Conservation (phyloP, 139 green algal species). For the Chlorella sp. region DNA sequence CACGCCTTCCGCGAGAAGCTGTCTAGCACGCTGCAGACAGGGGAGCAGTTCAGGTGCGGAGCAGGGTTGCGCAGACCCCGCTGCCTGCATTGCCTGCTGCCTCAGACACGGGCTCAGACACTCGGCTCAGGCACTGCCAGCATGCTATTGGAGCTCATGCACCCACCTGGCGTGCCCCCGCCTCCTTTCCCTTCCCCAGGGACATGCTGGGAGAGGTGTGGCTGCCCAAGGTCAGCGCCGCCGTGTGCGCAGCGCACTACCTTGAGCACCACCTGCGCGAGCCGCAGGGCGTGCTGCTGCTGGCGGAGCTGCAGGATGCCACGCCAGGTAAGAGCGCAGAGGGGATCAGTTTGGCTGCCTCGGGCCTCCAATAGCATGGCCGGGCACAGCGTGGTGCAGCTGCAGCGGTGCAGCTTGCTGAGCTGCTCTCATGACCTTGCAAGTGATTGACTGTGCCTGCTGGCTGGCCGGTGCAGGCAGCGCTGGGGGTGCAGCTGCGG, state of each 20-base stretch:
- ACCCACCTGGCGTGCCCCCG: too few relatives aligned
- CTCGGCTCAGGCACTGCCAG: neutral
- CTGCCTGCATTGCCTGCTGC: too few relatives aligned
- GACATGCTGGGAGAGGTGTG: conserved; percentile 42
- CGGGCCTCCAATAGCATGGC: too few relatives aligned
- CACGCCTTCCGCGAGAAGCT: conserved; percentile 20
- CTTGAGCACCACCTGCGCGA: conserved; percentile 53
- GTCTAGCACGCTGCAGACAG: conserved; percentile 11
- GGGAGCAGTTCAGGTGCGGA: conserved; percentile 38
- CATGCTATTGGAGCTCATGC: neutral
- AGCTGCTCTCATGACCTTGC: too few relatives aligned
- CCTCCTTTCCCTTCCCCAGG: too few relatives aligned
- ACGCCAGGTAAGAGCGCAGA: too few relatives aligned
- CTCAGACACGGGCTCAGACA: neutral
- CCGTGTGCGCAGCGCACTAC: conserved; percentile 44
- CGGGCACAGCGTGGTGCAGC: neutral
- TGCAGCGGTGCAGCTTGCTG: neutral
- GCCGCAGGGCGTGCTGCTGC: conserved; percentile 34
- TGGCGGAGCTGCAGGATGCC: conserved; percentile 9
- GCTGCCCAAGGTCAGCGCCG: conserved; percentile 37
- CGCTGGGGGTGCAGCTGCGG: too few relatives aligned
- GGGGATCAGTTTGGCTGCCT: too few relatives aligned
- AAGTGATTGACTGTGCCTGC: too few relatives aligned
- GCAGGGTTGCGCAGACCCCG: too few relatives aligned
- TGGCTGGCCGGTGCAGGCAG: too few relatives aligned